Conservation (phyloP, 2,329 filamentous ascomycete genomes). For the Colletotrichum tropicicola region DNA sequence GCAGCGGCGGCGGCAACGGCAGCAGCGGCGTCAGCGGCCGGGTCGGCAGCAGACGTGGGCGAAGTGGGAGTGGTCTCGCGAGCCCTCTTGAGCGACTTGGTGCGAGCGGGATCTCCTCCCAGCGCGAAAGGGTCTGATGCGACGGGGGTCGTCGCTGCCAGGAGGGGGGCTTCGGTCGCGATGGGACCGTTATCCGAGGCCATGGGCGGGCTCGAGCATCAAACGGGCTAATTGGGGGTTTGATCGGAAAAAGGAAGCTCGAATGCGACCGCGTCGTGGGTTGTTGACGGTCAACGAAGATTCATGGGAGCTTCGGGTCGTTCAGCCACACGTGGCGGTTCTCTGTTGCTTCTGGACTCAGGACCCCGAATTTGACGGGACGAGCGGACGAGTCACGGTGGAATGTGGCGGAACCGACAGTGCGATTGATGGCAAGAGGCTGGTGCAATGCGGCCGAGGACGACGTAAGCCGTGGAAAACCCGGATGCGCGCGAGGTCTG, state of each 20-base stretch:
- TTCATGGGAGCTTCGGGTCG: slow-evolving; percentile 28
- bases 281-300: slow-evolving; percentile 23
- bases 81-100: slow-evolving; percentile 51
- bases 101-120: slow-evolving; percentile 42
- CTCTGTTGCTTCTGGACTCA: slow-evolving; percentile 15
- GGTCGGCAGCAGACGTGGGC: slow-evolving; percentile 39
- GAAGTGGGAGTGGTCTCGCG: slow-evolving; percentile 53
- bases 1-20: slow-evolving; percentile 10
- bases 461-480: not conserved
- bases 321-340: slow-evolving; percentile 31
- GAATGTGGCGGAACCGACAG: slow-evolving; percentile 26
- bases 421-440: slow-evolving; percentile 17
- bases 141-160: slow-evolving; percentile 45
- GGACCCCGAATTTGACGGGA: slow-evolving; percentile 29
- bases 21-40: slow-evolving; percentile 23
- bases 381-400: slow-evolving; percentile 27
- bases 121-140: slow-evolving; percentile 50
- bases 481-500: slow-evolving; percentile 1
- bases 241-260: not conserved
- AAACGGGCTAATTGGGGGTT: slow-evolving; percentile 5
- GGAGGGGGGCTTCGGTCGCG: slow-evolving; percentile 59
- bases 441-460: slow-evolving; percentile 1
- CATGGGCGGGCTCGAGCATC: slow-evolving; percentile 47
- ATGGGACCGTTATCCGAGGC: slow-evolving; percentile 62
- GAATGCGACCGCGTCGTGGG: slow-evolving; percentile 21